phyloP scores from a whole-genome alignment of 495 filamentous ascomycete genomes.

The Penicillium tannophilum region DNA sequence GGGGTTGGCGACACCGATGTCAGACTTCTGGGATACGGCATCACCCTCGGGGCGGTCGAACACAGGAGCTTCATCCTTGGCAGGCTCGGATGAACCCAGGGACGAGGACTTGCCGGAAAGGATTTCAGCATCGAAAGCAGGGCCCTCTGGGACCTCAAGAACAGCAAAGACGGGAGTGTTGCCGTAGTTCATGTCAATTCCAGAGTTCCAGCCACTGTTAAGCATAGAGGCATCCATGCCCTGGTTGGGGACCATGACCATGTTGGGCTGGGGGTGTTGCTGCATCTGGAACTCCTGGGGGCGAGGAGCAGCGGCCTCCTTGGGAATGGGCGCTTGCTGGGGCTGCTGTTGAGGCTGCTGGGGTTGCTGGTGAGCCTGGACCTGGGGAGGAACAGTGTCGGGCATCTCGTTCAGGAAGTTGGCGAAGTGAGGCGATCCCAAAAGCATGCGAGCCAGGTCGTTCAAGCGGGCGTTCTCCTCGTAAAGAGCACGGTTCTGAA shows the following conservation, averaged over 20 bases:
- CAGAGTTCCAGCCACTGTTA: conserved; percentile 28
- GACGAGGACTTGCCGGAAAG: conserved; percentile 69
- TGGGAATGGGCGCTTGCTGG: conserved; percentile 48
- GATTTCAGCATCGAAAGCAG: conserved; percentile 59
- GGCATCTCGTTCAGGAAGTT: conserved; percentile 76
- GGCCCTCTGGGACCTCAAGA: conserved; percentile 71
- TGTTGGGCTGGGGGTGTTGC: conserved; percentile 63
- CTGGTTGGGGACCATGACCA: conserved; percentile 76
- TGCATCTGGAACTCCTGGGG: conserved; percentile 56
- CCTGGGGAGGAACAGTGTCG: conserved; percentile 46
- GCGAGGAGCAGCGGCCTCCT: conserved; percentile 65
- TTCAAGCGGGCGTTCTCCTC: conserved; percentile 80
- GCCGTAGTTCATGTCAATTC: conserved; percentile 56
- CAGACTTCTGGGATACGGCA: conserved; percentile 32
- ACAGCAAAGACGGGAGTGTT: conserved; percentile 80
- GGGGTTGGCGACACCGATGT: conserved; percentile 36
- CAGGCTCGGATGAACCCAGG: conserved; percentile 36
- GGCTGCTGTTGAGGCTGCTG: conserved; percentile 44
- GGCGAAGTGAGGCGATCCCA: conserved; percentile 84
- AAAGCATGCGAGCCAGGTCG: conserved; percentile 77
- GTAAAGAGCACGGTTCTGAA: conserved; percentile 70
- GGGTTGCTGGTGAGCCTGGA: conserved; percentile 36
- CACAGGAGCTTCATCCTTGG: conserved; percentile 54
- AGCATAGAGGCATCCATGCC: conserved; percentile 67
- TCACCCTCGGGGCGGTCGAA: conserved; percentile 46